These are phyloP conservation scores for Phytophthora chlamydospora DNA, from an alignment of 352 stramenopile genomes.

Conservation along the genomic window DNA sequence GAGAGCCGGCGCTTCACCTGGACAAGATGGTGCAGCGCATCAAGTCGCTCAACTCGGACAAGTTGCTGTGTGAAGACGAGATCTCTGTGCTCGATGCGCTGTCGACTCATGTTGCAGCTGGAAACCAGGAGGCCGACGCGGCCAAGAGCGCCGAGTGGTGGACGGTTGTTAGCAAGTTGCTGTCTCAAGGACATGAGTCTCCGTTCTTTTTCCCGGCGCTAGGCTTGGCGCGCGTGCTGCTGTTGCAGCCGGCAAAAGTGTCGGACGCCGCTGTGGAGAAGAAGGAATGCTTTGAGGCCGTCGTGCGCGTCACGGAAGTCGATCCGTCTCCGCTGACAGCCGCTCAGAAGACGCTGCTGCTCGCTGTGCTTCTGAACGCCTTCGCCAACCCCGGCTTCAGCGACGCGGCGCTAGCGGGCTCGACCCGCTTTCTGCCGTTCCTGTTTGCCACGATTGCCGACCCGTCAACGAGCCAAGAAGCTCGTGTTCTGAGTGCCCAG, in stretches of 20 bases:
- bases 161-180: slow-evolving; percentile 51
- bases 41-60: slow-evolving; percentile 35
- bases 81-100: slow-evolving; percentile 40
- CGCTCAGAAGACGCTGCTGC: slow-evolving; percentile 59
- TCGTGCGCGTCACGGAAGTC: slow-evolving; percentile 45
- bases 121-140: slow-evolving; percentile 18
- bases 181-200: slow-evolving; percentile 37
- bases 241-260: slow-evolving; percentile 44
- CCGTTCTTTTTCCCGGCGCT: slow-evolving; percentile 64
- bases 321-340: slow-evolving; percentile 34
- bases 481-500: slow-evolving; percentile 59
- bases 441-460: slow-evolving; percentile 65
- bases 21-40: slow-evolving; percentile 56
- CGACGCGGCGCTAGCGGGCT: slow-evolving; percentile 53
- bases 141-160: slow-evolving; percentile 41
- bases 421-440: slow-evolving; percentile 67
- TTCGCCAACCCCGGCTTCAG: slow-evolving; percentile 61
- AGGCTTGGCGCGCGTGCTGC: slow-evolving; percentile 63
- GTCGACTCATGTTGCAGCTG: slow-evolving; percentile 25
- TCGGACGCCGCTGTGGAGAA: slow-evolving; percentile 36
- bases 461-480: slow-evolving; percentile 38
- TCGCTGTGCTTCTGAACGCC: slow-evolving; percentile 70
- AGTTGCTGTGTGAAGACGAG: slow-evolving; percentile 40
- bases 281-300: slow-evolving; percentile 56
- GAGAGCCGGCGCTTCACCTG: slow-evolving; percentile 51